A percentile compares a stretch with the other conserved stretches of the same genome.
phyloP scores from a whole-genome alignment of 1,284 basidiomycete species.

The Fomes fomentarius region DNA sequence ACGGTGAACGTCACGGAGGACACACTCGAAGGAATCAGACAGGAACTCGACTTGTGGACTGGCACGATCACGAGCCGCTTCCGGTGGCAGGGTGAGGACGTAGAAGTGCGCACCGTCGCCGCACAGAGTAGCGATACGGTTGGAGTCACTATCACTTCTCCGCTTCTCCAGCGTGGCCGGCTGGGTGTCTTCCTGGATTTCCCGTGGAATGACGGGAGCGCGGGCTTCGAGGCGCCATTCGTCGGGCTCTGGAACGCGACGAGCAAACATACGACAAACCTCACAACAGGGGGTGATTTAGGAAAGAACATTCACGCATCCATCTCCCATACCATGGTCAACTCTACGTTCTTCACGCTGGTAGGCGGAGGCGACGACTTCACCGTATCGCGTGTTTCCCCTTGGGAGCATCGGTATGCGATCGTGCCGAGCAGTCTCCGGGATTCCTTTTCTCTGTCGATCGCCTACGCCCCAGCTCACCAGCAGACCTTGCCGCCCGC shows the following conservation, averaged over 20 bases:
- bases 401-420: slow-evolving; percentile 48
- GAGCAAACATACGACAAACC: slow-evolving; percentile 48
- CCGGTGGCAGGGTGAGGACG: slow-evolving; percentile 36
- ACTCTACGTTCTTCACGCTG: slow-evolving; percentile 47
- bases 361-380: slow-evolving; percentile 44
- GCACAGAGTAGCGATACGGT: slow-evolving; percentile 46
- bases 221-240: slow-evolving; percentile 60
- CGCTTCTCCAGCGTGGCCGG: slow-evolving; percentile 40
- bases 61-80: slow-evolving; percentile 53
- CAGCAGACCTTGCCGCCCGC: slow-evolving; percentile 26
- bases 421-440: slow-evolving; percentile 30
- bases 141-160: slow-evolving; percentile 44
- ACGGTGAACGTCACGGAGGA: slow-evolving; percentile 41
- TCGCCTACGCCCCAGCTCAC: slow-evolving; percentile 35
- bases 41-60: slow-evolving; percentile 60
- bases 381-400: slow-evolving; percentile 44
- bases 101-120: slow-evolving; percentile 45
- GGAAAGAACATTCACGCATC: slow-evolving; percentile 35
- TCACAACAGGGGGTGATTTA: slow-evolving; percentile 27
- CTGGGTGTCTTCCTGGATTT: slow-evolving; percentile 60
- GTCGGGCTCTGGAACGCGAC: slow-evolving; percentile 56
- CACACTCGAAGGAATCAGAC: slow-evolving; percentile 40
- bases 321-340: slow-evolving; percentile 47
- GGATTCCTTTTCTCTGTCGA: slow-evolving; percentile 37
- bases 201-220: slow-evolving; percentile 59